A percentile compares a stretch with the other conserved stretches of the same genome.
Evolutionary conservation across 345 rosid genomes (phyloP).

Genomic region (Euclidium syriacum): DNA sequence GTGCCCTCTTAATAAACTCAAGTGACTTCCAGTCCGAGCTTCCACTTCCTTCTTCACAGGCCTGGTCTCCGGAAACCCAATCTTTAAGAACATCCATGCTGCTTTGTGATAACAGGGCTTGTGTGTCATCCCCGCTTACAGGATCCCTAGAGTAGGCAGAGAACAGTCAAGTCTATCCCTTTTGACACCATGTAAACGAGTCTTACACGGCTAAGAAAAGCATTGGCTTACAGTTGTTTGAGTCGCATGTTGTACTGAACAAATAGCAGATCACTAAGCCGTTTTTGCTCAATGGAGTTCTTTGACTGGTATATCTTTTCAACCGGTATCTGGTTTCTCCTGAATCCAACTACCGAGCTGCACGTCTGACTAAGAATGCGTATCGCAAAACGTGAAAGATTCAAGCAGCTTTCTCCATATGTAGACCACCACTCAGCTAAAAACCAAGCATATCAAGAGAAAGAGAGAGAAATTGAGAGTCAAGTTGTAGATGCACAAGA

Average conservation of each 20-base stretch:
- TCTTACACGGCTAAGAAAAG: background rate
- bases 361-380: constrained; percentile 82
- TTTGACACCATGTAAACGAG: background rate
- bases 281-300: constrained; percentile 70
- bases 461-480: no score
- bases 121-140: constrained; percentile 32
- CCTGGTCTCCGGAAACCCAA: constrained; percentile 55
- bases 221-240: constrained; percentile 48
- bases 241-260: constrained; percentile 85
- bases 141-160: constrained; percentile 15
- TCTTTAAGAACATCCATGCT: constrained; percentile 45
- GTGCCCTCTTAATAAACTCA: constrained; percentile 34
- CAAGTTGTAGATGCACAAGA: background rate
- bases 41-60: constrained; percentile 36
- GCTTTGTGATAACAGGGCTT: constrained; percentile 51
- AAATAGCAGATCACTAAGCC: constrained; percentile 62
- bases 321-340: constrained; percentile 37
- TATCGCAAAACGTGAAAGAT: constrained; percentile 70
- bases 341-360: constrained; percentile 38
- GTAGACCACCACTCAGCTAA: constrained; percentile 97
- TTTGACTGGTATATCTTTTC: constrained; percentile 50
- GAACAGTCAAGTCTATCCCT: constrained; percentile 12
- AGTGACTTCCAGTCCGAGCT: constrained; percentile 63
- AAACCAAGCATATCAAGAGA: constrained; percentile 12
- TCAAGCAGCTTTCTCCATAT: constrained; percentile 89